Base-by-base conservation (phyloP, 345 rosid genomes). In the Eucalyptus tenuipes region DNA sequence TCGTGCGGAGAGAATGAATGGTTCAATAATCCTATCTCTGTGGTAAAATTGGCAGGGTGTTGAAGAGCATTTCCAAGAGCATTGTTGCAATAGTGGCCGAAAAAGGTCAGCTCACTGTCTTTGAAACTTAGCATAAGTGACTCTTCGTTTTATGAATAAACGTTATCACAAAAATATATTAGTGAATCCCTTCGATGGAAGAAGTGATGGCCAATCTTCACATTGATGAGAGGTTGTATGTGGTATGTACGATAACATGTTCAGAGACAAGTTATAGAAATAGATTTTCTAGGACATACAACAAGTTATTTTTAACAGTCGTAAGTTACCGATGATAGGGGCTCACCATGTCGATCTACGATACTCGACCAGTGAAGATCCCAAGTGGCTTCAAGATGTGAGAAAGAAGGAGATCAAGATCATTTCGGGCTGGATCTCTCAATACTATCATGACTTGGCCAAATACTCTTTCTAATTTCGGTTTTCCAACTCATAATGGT, bases 321-420 rank as follows among this genome's bases (percentile, higher is more conserved):
- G 25, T 27, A 33, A 52, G 49, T 86, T 29, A 27, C 25, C 0
- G 7, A 6, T 37, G 22, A 85, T 40, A 95, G 96, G 97, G 68
- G 95, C 97, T 88, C 96, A 95, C 87, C 96, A 94, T 88, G 96
- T 94, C 33, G 96, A 94, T 89, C 66, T 95, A 85, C 93, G 95
- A 89, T 92, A 85, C 85, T 93, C 95, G 82, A 94, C 91, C 1
- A 88, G 50, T 1, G 93, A 92, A 89, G 96, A 94, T 49, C 95
- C 95, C 37, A 52, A 91, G 88, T 93, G 96, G 95, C 95, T 94
- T 57, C 89, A 71, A 88, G 92, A 93, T 16, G 94, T 94, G 84
- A 90, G 95, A 85, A 31, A 82, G 59, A 88, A 48, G 66, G 95
- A 95, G 86, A 86, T 90, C 81, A 85, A 87, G 13, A 92, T 93